These are phyloP conservation scores for Panaeolus papilionaceus DNA, from an alignment of 768 basidiomycete genomes.

Conservation along the genomic window DNA sequence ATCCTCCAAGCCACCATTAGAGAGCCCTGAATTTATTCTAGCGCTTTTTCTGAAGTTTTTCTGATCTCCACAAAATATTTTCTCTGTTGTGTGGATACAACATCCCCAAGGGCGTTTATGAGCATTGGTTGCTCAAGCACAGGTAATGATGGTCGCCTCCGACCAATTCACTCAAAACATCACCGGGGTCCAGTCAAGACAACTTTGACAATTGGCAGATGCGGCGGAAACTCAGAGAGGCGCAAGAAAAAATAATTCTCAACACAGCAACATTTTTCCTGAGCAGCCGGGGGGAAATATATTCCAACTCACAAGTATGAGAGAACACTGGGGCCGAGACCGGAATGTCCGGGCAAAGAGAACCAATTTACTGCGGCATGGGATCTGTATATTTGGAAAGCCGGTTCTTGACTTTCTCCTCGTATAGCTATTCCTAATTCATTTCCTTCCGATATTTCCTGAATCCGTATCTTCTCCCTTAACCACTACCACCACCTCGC, in stretches of 20 bases:
- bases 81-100: not conserved
- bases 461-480: not conserved
- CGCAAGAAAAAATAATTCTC: not conserved
- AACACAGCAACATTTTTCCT: not conserved
- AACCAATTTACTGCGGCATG: conserved; percentile 7
- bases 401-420: conserved; percentile 13
- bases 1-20: not conserved
- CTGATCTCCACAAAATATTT: not conserved
- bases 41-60: not conserved
- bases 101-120: not conserved
- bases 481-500: not conserved
- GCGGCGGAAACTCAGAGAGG: conserved; percentile 4
- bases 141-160: conserved; percentile 7
- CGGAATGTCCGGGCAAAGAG: conserved; percentile 2
- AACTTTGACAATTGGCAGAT: conserved; percentile 7
- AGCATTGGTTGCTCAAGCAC: not conserved
- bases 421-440: conserved; percentile 9
- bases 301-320: not conserved
- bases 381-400: conserved; percentile 1
- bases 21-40: not conserved
- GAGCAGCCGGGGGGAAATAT: not conserved
- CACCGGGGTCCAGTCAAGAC: not conserved
- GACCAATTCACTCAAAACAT: not conserved
- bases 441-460: not conserved
- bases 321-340: conserved; percentile 1